Percentiles rank a stretch among this genome's conserved stretches.
These are phyloP conservation scores for Huntiella moniliformis DNA, from an alignment of 2,329 filamentous ascomycete genomes.

Conservation along the genomic window DNA sequence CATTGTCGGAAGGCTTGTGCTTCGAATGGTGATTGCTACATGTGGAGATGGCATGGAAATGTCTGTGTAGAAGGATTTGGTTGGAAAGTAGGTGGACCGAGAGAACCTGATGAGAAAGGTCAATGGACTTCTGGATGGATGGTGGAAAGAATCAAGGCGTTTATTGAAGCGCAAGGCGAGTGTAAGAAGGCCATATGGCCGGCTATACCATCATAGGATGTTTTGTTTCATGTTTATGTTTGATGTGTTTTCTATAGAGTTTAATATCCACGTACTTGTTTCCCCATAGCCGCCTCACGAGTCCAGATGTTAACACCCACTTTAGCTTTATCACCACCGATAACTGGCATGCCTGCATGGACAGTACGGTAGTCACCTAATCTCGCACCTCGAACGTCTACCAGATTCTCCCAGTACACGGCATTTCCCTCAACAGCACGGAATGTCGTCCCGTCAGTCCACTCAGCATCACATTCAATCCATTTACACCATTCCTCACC, in stretches of 20 bases:
- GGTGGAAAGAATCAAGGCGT: conserved; percentile 22
- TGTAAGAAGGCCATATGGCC: conserved; percentile 21
- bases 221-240: not conserved
- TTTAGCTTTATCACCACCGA: conserved; percentile 27
- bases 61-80: conserved; percentile 20
- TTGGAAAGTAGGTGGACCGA: conserved; percentile 23
- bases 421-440: conserved; percentile 28
- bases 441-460: conserved; percentile 29
- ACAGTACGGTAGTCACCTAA: conserved; percentile 25
- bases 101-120: conserved; percentile 17
- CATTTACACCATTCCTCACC: conserved; percentile 23
- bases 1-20: conserved; percentile 28
- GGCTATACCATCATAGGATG: conserved; percentile 5
- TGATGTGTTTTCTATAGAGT: not conserved
- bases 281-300: conserved; percentile 21
- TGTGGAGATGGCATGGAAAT: conserved; percentile 23
- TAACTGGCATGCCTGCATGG: conserved; percentile 29
- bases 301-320: conserved; percentile 36
- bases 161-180: conserved; percentile 18
- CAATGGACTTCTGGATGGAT: conserved; percentile 24
- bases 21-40: conserved; percentile 21
- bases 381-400: conserved; percentile 17
- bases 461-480: conserved; percentile 29
- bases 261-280: conserved; percentile 1
- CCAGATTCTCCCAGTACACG: conserved; percentile 30